Conservation (phyloP, 768 basidiomycete genomes). For the Strobilomyces echinocephalus region DNA sequence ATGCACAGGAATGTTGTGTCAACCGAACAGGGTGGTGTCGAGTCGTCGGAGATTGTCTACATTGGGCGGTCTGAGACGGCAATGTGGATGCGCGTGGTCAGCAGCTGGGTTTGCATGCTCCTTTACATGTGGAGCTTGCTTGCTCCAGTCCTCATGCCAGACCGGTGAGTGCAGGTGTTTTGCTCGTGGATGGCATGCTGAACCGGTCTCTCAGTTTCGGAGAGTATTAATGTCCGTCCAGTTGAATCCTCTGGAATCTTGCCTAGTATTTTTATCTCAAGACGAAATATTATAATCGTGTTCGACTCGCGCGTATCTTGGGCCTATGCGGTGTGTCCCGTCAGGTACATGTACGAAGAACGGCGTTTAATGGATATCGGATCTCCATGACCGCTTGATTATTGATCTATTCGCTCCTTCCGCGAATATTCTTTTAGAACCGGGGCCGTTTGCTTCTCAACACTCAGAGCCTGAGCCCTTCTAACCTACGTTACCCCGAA, state of each 20-base stretch:
- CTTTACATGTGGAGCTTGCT: slow-evolving; percentile 84
- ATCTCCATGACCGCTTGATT: neutral
- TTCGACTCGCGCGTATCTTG: neutral
- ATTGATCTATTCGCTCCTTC: neutral
- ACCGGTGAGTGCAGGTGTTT: slow-evolving; percentile 51
- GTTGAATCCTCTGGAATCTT: neutral
- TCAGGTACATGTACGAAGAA: neutral
- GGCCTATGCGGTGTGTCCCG: neutral
- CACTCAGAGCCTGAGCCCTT: no score
- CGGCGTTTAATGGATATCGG: neutral
- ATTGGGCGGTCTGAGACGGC: slow-evolving; percentile 94
- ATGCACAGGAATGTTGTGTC: slow-evolving; percentile 67
- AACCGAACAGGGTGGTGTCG: slow-evolving; percentile 42
- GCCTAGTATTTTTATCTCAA: slow-evolving; percentile 3
- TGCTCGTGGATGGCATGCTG: neutral
- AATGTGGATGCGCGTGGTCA: slow-evolving; percentile 99
- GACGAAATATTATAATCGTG: neutral
- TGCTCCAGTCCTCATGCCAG: slow-evolving; percentile 87
- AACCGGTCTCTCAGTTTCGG: slow-evolving; percentile 20
- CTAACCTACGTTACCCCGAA: no score
- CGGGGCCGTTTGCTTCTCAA: neutral
- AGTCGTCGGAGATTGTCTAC: slow-evolving; percentile 71
- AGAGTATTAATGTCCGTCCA: slow-evolving; percentile 13
- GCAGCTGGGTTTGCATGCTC: slow-evolving; percentile 89
- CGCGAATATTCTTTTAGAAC: neutral